Percentiles rank a stretch among this genome's conserved stretches.
These are phyloP conservation scores for Fusarium sulawesiense DNA, from an alignment of 2,329 filamentous ascomycete genomes.

Conservation along the genomic window DNA sequence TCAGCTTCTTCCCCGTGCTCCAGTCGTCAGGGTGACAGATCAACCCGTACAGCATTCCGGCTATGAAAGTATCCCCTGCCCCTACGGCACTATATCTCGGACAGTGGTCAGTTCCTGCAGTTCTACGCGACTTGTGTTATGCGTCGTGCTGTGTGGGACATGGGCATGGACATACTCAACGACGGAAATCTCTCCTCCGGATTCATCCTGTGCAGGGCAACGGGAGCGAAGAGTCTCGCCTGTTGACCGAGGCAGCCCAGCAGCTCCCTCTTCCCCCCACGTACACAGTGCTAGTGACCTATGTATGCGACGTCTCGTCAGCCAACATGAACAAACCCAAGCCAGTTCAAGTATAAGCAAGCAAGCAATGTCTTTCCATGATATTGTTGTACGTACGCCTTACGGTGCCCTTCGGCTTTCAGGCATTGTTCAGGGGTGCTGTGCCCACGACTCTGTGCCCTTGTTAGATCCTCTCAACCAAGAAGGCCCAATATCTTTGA, in stretches of 20 bases:
- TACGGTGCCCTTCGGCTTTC: conserved; percentile 54
- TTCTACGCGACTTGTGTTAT: conserved; percentile 27
- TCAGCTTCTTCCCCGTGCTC: conserved; percentile 60
- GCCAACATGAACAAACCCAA: conserved; percentile 23
- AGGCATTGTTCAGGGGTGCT: conserved; percentile 64
- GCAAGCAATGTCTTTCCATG: conserved; percentile 32
- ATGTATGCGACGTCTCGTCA: conserved; percentile 46
- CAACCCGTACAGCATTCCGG: conserved; percentile 74
- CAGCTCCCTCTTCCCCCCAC: conserved; percentile 66
- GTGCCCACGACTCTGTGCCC: conserved; percentile 53
- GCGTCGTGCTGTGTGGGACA: conserved; percentile 11
- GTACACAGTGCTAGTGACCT: conserved; percentile 66
- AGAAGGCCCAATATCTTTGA: conserved; percentile 10
- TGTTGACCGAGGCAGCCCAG: conserved; percentile 47
- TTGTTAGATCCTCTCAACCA: conserved; percentile 29
- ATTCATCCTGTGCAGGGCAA: conserved; percentile 55
- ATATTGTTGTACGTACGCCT: conserved; percentile 62
- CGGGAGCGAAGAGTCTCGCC: conserved; percentile 49
- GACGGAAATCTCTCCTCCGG: conserved; percentile 57
- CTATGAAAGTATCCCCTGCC: conserved; percentile 81
- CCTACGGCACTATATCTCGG: conserved; percentile 69
- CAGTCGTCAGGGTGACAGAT: conserved; percentile 62
- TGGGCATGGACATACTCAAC: conserved; percentile 69
- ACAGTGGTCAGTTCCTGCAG: conserved; percentile 38
- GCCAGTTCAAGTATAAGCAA: conserved; percentile 6